These are phyloP conservation scores for Colletotrichum neosansevieriae DNA, from an alignment of 2,329 filamentous ascomycete species.

Conservation along the genomic window DNA sequence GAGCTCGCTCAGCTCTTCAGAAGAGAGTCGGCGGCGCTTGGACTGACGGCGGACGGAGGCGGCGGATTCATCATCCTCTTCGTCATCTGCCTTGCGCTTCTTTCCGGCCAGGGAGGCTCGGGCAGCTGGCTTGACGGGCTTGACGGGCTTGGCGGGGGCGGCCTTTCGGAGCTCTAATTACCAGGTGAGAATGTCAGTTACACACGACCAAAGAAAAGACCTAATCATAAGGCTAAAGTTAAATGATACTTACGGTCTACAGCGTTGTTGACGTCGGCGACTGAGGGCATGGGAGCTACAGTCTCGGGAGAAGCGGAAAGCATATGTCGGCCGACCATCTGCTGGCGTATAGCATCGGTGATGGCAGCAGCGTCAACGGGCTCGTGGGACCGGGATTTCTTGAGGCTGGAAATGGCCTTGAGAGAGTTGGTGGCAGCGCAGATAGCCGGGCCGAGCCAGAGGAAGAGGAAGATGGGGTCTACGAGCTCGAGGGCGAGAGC, in stretches of 20 bases:
- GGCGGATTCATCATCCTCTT: background rate
- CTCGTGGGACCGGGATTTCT: slow-evolving; percentile 8
- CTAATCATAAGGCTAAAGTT: background rate
- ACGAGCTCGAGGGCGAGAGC: slow-evolving; percentile 1
- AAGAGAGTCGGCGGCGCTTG: background rate
- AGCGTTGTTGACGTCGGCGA: slow-evolving; percentile 1
- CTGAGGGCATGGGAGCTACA: background rate
- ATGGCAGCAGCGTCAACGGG: slow-evolving; percentile 2
- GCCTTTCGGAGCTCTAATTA: background rate
- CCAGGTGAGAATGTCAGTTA: background rate
- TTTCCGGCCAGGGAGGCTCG: background rate
- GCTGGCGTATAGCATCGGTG: background rate
- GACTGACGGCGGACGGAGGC: background rate
- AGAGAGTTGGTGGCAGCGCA: slow-evolving; percentile 8
- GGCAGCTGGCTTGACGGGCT: background rate
- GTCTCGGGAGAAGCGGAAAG: background rate
- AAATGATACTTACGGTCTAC: background rate
- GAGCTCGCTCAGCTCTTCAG: slow-evolving; percentile 2
- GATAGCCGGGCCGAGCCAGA: slow-evolving; percentile 1
- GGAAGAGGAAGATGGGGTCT: background rate
- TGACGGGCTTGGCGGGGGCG: slow-evolving; percentile 4
- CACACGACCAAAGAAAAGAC: background rate
- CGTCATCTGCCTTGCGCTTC: background rate
- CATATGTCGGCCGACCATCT: slow-evolving; percentile 11
- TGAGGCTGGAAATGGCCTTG: slow-evolving; percentile 8